Evolutionary conservation across 352 stramenopile genomes (phyloP).

Genomic region (Phytophthora melonis): DNA sequence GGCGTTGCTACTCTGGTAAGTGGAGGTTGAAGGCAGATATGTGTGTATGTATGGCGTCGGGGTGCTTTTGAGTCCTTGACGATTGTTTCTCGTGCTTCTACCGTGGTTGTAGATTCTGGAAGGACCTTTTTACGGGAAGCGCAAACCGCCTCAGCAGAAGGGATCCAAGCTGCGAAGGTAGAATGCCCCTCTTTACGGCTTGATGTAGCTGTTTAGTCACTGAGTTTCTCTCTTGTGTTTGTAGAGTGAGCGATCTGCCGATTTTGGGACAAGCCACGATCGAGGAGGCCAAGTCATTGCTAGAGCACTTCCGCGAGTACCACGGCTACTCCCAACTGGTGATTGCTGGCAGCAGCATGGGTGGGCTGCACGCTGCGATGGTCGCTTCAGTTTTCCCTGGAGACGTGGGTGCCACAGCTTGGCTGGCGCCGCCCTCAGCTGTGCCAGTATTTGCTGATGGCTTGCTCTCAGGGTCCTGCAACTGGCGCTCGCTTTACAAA

Average conservation of each 20-base stretch:
- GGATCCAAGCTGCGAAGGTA: conserved; percentile 79
- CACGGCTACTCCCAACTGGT: conserved; percentile 69
- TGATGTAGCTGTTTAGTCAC: not conserved
- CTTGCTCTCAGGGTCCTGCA: conserved; percentile 79
- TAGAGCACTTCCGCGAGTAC: conserved; percentile 66
- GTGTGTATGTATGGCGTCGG: not conserved
- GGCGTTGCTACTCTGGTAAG: conserved; percentile 73
- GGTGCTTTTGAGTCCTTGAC: conserved; percentile 11
- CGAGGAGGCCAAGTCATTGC: conserved; percentile 83
- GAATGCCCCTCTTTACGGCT: not conserved
- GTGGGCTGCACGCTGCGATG: conserved; percentile 82
- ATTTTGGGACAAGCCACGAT: conserved; percentile 84
- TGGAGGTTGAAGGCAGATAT: not conserved
- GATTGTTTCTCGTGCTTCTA: not conserved
- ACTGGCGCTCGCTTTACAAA: conserved; percentile 79
- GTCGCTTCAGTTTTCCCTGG: conserved; percentile 74
- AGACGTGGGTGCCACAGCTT: conserved; percentile 71
- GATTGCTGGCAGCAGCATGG: conserved; percentile 81
- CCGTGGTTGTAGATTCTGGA: conserved; percentile 63
- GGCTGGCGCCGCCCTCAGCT: conserved; percentile 77
- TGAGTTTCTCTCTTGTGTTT: not conserved
- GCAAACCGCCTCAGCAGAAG: conserved; percentile 70
- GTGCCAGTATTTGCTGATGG: conserved; percentile 79
- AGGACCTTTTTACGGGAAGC: conserved; percentile 82
- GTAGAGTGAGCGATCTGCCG: conserved; percentile 74